These are phyloP conservation scores for Ogataea haglerorum DNA, from an alignment of 805 yeast species.

Conservation along the genomic window DNA sequence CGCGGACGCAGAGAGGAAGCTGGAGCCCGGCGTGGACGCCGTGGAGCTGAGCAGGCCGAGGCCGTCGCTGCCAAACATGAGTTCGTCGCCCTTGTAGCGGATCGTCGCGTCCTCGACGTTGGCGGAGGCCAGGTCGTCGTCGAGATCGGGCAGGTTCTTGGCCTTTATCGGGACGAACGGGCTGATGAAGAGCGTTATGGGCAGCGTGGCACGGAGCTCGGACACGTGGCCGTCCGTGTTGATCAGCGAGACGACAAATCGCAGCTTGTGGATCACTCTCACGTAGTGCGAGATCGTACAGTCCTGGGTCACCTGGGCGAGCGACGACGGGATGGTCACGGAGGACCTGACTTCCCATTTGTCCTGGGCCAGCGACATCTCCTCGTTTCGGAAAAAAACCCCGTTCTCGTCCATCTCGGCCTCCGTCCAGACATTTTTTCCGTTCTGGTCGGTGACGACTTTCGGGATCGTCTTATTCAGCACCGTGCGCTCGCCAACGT, in stretches of 20 bases:
- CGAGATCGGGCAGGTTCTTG: constrained; percentile 30
- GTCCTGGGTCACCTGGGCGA: constrained; percentile 82
- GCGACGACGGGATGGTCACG: constrained; percentile 65
- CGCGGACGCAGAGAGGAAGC: constrained; percentile 5
- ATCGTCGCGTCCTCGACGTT: constrained; percentile 29
- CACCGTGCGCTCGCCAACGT: constrained; percentile 60
- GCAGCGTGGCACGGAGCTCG: constrained; percentile 86
- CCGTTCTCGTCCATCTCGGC: constrained; percentile 36
- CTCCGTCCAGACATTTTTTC: constrained; percentile 41
- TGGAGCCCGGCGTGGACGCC: constrained; percentile 10
- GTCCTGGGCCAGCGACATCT: constrained; percentile 41
- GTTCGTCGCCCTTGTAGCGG: constrained; percentile 27
- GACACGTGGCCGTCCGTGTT: constrained; percentile 94
- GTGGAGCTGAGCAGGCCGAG: background rate
- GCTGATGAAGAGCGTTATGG: constrained; percentile 49
- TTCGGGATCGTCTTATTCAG: constrained; percentile 44
- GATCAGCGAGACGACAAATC: constrained; percentile 70
- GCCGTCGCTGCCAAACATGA: constrained; percentile 26
- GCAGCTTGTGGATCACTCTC: constrained; percentile 85
- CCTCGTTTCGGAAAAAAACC: constrained; percentile 32
- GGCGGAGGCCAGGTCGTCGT: constrained; percentile 18
- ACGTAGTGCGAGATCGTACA: constrained; percentile 66
- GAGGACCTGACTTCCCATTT: constrained; percentile 70
- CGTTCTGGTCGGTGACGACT: constrained; percentile 36
- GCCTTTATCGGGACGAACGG: constrained; percentile 79